These are phyloP conservation scores for Fagus sylvatica DNA, from an alignment of 306 rosid species.

Conservation along the genomic window DNA sequence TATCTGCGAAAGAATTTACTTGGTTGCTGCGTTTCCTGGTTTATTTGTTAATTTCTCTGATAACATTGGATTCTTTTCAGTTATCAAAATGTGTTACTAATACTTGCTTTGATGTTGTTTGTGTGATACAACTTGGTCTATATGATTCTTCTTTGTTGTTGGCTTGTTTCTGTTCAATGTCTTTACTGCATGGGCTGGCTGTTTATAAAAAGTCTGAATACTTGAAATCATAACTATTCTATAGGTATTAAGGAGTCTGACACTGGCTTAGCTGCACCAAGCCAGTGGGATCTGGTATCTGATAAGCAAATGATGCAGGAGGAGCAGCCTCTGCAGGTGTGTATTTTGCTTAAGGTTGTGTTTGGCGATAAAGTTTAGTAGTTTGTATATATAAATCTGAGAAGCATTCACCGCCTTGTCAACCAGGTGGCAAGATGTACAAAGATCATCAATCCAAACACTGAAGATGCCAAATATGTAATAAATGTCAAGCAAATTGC, in stretches of 20 bases:
- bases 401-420: slow-evolving; percentile 28
- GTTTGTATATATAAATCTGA: slow-evolving; percentile 3
- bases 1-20: not conserved
- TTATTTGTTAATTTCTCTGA: no score
- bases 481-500: slow-evolving; percentile 98
- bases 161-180: slow-evolving; percentile 11
- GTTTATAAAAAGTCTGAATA: slow-evolving; percentile 1
- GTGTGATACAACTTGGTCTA: not conserved
- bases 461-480: slow-evolving; percentile 97
- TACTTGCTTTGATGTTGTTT: no score
- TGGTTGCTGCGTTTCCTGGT: not conserved
- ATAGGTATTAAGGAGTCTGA: slow-evolving; percentile 98
- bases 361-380: not conserved
- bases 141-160: not conserved
- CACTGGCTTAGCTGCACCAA: slow-evolving; percentile 98
- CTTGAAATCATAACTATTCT: slow-evolving; percentile 11
- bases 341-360: not conserved
- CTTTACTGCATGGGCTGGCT: slow-evolving; percentile 9
- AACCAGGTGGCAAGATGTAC: slow-evolving; percentile 96
- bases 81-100: not conserved
- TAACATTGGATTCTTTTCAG: not conserved
- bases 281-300: slow-evolving; percentile 99
- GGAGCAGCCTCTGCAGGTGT: slow-evolving; percentile 99
- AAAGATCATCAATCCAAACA: slow-evolving; percentile 91
- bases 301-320: slow-evolving; percentile 99